Evolutionary conservation across 2,329 filamentous ascomycete species (phyloP).

Genomic region (Apiospora arundinis): DNA sequence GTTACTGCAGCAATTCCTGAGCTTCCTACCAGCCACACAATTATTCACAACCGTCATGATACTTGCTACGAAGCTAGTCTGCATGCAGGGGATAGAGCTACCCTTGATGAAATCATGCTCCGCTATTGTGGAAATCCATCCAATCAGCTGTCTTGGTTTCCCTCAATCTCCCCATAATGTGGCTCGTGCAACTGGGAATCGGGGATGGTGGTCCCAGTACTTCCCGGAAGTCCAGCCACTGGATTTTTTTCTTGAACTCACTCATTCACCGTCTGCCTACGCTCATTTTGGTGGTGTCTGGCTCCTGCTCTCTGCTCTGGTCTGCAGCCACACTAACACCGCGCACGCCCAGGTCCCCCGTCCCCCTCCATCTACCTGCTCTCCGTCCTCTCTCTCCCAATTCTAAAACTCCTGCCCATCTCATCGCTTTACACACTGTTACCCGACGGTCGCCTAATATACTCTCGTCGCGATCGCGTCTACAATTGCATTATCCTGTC

Average conservation of each 20-base stretch:
- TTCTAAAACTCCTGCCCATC: slow-evolving; percentile 9
- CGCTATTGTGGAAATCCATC: not conserved
- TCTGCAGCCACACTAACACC: slow-evolving; percentile 13
- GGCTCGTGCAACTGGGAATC: slow-evolving; percentile 7
- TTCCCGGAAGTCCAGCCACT: not conserved
- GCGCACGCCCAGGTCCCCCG: slow-evolving; percentile 12
- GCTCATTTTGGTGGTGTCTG: not conserved
- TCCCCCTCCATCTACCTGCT: slow-evolving; percentile 16
- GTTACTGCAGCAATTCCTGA: not conserved
- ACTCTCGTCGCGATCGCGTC: slow-evolving; percentile 6
- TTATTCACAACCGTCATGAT: not conserved
- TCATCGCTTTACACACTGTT: slow-evolving; percentile 4
- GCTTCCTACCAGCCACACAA: slow-evolving; percentile 8
- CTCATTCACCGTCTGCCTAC: slow-evolving; percentile 7
- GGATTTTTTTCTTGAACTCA: not conserved
- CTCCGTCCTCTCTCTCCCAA: slow-evolving; percentile 18
- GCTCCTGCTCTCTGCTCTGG: not conserved
- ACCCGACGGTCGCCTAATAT: slow-evolving; percentile 4
- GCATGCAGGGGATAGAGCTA: slow-evolving; percentile 12
- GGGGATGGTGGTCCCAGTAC: not conserved
- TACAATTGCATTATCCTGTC: slow-evolving; percentile 16
- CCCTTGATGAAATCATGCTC: slow-evolving; percentile 13
- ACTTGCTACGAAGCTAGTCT: not conserved
- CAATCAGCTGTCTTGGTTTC: not conserved
- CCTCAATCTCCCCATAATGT: slow-evolving; percentile 16